These are phyloP conservation scores for Nakazawaea ambrosiae DNA, from an alignment of 805 yeast species.

Conservation along the genomic window DNA sequence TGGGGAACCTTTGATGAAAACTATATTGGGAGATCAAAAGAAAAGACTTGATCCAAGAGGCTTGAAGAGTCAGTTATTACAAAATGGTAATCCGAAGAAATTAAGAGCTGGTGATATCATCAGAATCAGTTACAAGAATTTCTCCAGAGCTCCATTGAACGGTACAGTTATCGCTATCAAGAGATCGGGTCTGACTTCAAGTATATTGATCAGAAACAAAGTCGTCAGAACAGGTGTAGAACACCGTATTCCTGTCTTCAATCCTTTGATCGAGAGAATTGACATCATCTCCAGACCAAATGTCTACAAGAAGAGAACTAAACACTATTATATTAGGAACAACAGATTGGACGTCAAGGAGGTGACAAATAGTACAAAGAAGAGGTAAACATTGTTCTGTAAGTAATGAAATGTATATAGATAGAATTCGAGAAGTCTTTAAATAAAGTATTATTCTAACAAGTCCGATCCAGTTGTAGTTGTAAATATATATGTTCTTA, in stretches of 20 bases:
- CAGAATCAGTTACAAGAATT: constrained; percentile 58
- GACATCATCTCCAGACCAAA: constrained; percentile 73
- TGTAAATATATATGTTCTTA: too few species aligned
- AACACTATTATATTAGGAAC: constrained; percentile 86
- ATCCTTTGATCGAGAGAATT: constrained; percentile 69
- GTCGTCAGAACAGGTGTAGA: constrained; percentile 82
- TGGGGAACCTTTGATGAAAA: constrained; percentile 37
- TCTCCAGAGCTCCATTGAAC: constrained; percentile 53
- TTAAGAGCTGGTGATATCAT: constrained; percentile 80
- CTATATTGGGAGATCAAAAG: constrained; percentile 44
- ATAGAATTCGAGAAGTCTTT: too few species aligned
- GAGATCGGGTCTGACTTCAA: constrained; percentile 64
- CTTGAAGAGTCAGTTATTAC: constrained; percentile 50
- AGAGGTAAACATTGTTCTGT: not conserved
- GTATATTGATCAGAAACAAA: constrained; percentile 77
- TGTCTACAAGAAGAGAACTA: constrained; percentile 69
- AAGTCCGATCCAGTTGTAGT: too few species aligned
- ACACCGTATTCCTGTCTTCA: constrained; percentile 69
- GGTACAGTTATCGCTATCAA: constrained; percentile 79
- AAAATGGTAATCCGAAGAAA: constrained; percentile 35
- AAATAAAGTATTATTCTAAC: too few species aligned
- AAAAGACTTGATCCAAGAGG: constrained; percentile 67
- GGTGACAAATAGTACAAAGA: constrained; percentile 12
- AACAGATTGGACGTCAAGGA: constrained; percentile 72
- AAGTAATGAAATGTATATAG: not conserved